Base-by-base conservation (phyloP, 176 grass and related monocot species). In the Zoysia japonica region DNA sequence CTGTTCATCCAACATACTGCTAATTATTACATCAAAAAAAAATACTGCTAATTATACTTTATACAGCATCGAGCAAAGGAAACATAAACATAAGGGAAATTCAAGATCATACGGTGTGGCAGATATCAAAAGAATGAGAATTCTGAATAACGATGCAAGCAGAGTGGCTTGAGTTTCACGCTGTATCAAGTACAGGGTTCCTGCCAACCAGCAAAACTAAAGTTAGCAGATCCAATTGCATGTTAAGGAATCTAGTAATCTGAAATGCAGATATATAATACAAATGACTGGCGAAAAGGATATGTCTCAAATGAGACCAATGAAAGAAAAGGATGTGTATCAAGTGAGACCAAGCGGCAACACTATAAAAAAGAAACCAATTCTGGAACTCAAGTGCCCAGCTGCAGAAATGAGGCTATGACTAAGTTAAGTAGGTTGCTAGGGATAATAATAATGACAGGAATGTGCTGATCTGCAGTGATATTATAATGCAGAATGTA, bases 41-140 rank as follows among this genome's bases (percentile, higher is more conserved):
- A n/a, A 52, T 46, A 72, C 17, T 74, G 42, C 74, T 70, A 83
- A 84, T 68, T 5, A 89, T 52, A 76, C 40, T 82, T 68, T 5
- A 89, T 52, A 76, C 40, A 67, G 62, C 75, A 72, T 68, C 36
- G 6, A 71, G 20, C 13, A 79, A 71, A 59, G 12, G 46, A 64
- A 72, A 69, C 28, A 76, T 5, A 87, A 76, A 75, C 47, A 65
- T 20, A 62, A 72, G 63, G 1, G 13, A 42, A 41, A 53, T n/a
- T n/a, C 49, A 52, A 61, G 54, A 84, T 86, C 89, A 83, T 97
- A 97, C 94, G 94, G 91, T 68, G 94, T 94, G 79, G 80, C 91
- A 83, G 94, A 92, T 94, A 94, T 94, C 82, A 97, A 67, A 83
- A 92, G 61, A 64, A 90, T 79, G 60, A 94, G 77, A 84, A 94